Base-by-base conservation (phyloP, 495 filamentous ascomycete genomes). In the Tuber calosporum region DNA sequence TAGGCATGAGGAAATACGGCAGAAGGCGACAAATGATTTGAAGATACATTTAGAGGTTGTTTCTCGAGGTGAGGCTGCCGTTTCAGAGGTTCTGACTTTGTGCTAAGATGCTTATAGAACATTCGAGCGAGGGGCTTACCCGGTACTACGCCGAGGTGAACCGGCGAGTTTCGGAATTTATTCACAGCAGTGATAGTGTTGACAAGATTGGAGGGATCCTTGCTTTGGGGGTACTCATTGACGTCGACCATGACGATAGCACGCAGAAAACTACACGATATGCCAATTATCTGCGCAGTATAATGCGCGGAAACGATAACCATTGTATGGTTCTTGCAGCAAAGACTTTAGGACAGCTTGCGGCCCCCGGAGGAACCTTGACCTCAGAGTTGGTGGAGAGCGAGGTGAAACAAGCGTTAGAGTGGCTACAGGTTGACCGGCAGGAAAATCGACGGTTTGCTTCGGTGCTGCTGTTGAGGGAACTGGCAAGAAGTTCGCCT, bases 371-470 rank as follows among this genome's bases (percentile, higher is more conserved):
- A 66, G 95, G 95, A 66, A 93, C 95, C 48, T 86, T 99, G 70
- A 97, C 96, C 48, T 95, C 95, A 2, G 96, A 98, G 83, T 85
- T 99, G 62, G 96, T 99, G 58, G 95, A 99, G 78, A 92, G 93
- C 73, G 96, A 99, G 82, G 92, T 98, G 62, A 93, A 97, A 80
- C 91, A 92, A 13, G 94, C 95, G 0, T 84, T 98, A 58, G 95
- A 99, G 84, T 97, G 92, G 91, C 86, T 99, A 68, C 94, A 97
- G 79, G 91, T 91, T n/a, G 96, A 97, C 76, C 87, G 94, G 38
- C 90, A 95, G 79, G 95, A 99, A 84, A 92, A 92, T 75, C 86
- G 95, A 76, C 88, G 95, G 62, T 97, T 96, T 82, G 91, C 91
- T 42, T 94, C 95, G 6, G 94, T 97, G 36, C 86, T 99, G 26